Evolutionary conservation across 176 grass and related monocot species (phyloP), one percentile per base, ranked within the genome.

Genomic region (Cocos nucifera): DNA sequence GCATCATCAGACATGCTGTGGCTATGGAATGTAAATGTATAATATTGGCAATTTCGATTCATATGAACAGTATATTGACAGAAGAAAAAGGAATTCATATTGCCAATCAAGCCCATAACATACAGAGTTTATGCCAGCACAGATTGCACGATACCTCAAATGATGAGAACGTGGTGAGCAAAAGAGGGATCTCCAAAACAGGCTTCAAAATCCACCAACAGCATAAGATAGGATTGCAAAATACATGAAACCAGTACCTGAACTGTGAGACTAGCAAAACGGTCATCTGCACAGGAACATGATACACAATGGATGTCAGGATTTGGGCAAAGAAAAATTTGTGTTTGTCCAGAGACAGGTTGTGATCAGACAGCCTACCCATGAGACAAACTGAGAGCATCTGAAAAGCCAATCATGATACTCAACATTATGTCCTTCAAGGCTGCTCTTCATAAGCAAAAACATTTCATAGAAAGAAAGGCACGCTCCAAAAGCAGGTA

Each of bases 171-270:
- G 58, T 96, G 69, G 76, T 82, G 50, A 82, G 75, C 57, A 90
- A 80, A 77, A 87, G 86, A 78, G 91, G 86, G 50, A 88, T 85
- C 61, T 82, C 75, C 25, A 96, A 32, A 72, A 96, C 58, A 77
- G 78, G 69, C 78, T 87, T 96, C 66, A 85, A 62, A 51, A 82
- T 82, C 91, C 86, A 96, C 75, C 80, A 90, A 50, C 90, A 73
- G 54, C 83, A 90, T 55, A 88, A 69, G 35, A 85, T 66, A 54
- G 77, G 79, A 64, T 80, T 96, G 58, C 73, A 85, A 56, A 96
- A 61, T 59, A 87, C 44, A 65, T 73, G 35, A 17, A 85, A 72
- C 91, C 86, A 96, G 61, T 57, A 17, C n/a, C 70, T 78, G 15
- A 61, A 52, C n/a, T 48, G 50, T 51, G 62, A 75, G 15, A 77